phyloP scores from a whole-genome alignment of 192 early-diverging fungal species.

The Linnemannia elongata region DNA sequence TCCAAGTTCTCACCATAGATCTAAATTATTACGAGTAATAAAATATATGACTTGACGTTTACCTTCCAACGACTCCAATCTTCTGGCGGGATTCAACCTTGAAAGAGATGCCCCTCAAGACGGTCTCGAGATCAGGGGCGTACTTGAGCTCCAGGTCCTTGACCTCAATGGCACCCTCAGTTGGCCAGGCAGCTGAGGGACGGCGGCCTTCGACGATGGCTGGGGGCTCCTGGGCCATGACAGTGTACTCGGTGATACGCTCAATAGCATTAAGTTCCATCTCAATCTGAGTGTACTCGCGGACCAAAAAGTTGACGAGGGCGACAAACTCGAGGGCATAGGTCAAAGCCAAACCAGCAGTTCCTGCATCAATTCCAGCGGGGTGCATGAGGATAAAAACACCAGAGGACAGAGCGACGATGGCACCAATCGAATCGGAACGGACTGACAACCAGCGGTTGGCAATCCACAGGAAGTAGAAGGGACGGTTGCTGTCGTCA shows the following conservation, averaged over 20 bases:
- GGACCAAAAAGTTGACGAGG: constrained; percentile 81
- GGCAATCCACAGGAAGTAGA: constrained; percentile 84
- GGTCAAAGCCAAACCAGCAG: constrained; percentile 87
- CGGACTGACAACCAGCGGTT: constrained; percentile 87
- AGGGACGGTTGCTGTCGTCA: constrained; percentile 85
- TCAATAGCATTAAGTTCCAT: constrained; percentile 90
- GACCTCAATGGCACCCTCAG: constrained; percentile 72
- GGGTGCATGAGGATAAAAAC: constrained; percentile 70
- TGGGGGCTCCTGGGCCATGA: constrained; percentile 82
- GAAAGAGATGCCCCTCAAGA: constrained; percentile 78
- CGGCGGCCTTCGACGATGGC: constrained; percentile 63
- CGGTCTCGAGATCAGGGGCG: constrained; percentile 72
- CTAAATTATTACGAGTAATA: background rate
- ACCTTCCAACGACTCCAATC: constrained; percentile 86
- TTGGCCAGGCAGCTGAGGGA: constrained; percentile 74
- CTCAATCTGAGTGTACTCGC: constrained; percentile 83
- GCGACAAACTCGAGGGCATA: constrained; percentile 85
- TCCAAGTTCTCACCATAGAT: background rate
- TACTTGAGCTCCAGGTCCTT: constrained; percentile 78
- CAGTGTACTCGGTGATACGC: constrained; percentile 84
- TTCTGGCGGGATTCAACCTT: constrained; percentile 67
- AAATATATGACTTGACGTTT: constrained; percentile 34
- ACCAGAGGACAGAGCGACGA: constrained; percentile 73
- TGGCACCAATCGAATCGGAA: constrained; percentile 75
- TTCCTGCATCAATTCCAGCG: constrained; percentile 62